These are phyloP conservation scores for Ascodesmis nigricans DNA, from an alignment of 495 filamentous ascomycete genomes.

Conservation along the genomic window DNA sequence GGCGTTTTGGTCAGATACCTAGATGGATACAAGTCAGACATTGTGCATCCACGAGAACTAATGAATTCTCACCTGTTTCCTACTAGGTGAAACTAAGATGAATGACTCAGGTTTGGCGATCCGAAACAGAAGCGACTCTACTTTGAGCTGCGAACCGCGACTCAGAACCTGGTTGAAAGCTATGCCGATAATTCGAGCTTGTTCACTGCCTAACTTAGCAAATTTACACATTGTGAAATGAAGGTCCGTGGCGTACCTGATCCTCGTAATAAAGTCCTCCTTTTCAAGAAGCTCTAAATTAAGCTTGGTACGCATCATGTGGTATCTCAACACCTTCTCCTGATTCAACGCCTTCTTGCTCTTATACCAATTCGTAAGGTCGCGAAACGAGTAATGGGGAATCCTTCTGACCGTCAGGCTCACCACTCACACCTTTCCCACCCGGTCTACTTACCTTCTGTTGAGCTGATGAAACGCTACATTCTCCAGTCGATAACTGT, in stretches of 20 bases:
- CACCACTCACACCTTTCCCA: background rate
- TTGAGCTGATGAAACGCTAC: constrained; percentile 84
- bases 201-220: constrained; percentile 35
- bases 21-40: background rate
- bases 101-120: constrained; percentile 97
- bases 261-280: constrained; percentile 72
- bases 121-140: constrained; percentile 94
- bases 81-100: constrained; percentile 66
- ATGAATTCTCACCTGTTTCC: constrained; percentile 36
- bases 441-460: constrained; percentile 8
- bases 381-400: constrained; percentile 60
- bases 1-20: constrained; percentile 76
- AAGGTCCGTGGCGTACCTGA: constrained; percentile 25
- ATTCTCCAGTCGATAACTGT: constrained; percentile 94
- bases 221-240: background rate
- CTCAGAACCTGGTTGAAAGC: constrained; percentile 93
- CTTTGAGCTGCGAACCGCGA: constrained; percentile 89
- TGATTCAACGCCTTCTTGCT: constrained; percentile 45
- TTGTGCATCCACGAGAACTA: background rate
- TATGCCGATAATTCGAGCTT: constrained; percentile 76
- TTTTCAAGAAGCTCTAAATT: constrained; percentile 78
- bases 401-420: constrained; percentile 36
- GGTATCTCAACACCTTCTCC: constrained; percentile 57
- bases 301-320: constrained; percentile 50
- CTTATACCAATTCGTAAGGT: constrained; percentile 61